Evolutionary conservation across 352 stramenopile species (phyloP), one percentile per base, ranked within the genome.

Genomic region (Pythium inflatum): DNA sequence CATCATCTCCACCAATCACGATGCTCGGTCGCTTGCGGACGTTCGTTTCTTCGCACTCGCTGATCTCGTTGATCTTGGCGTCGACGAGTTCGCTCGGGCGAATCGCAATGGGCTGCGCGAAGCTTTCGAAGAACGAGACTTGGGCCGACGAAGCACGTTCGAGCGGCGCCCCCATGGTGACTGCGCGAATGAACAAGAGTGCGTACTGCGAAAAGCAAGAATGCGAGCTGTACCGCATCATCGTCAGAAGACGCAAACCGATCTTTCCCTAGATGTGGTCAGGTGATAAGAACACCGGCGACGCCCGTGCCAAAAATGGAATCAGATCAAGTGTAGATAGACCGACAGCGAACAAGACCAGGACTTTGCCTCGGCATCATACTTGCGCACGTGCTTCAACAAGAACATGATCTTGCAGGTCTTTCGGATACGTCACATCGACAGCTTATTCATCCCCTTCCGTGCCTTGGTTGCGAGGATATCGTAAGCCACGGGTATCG

Each of bases 301-400:
- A n/a, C n/a, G n/a, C n/a, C n/a, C n/a, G n/a, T n/a, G n/a, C 50
- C 41, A 66, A 38, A 68, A 68, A 62, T 61, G 54, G 72, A 76
- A 76, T 79, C 73, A 70, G 68, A 74, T 79, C 73, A 79, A 79
- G 73, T 79, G 73, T 79, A 79, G 73, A 76, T 68, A 64, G 51
- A 71, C 51, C 48, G 56, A 71, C 65, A 71, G 14, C 25, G 46
- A 48, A 49, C 33, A 20, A 14, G 40, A 36, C 36, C 38, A 12
- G 56, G 50, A 46, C 56, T n/a, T n/a, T n/a, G n/a, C n/a, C n/a
- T n/a, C n/a, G n/a, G n/a, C n/a, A n/a, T n/a, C n/a, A n/a, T n/a
- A n/a, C n/a, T n/a, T n/a, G n/a, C n/a, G n/a, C n/a, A n/a, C n/a
- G n/a, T n/a, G n/a, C n/a, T n/a, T n/a, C n/a, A n/a, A n/a, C n/a